These are phyloP conservation scores for Podospora pseudocomata DNA, from an alignment of 495 filamentous ascomycete genomes.

Conservation along the genomic window DNA sequence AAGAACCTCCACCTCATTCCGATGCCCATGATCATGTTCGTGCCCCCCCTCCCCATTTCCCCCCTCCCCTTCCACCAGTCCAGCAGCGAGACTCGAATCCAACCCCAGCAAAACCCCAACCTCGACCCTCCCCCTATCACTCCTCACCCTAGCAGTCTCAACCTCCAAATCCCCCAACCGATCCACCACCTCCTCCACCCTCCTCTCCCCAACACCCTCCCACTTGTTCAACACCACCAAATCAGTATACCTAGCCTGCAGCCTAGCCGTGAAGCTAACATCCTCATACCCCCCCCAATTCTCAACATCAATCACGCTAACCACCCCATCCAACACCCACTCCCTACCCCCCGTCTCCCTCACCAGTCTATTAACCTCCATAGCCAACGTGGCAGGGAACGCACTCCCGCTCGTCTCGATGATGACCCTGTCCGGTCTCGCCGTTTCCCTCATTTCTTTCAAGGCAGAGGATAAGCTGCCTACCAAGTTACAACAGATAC, in stretches of 20 bases:
- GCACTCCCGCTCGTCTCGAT: constrained; percentile 89
- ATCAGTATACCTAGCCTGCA: constrained; percentile 89
- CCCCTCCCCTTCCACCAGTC: constrained; percentile 40
- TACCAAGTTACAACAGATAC: constrained; percentile 97
- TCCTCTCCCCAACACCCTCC: constrained; percentile 67
- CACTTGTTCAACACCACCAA: constrained; percentile 94
- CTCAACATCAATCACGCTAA: constrained; percentile 92
- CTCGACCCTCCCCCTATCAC: constrained; percentile 21
- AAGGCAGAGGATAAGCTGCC: constrained; percentile 83
- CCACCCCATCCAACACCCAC: constrained; percentile 83
- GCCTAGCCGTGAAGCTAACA: constrained; percentile 78
- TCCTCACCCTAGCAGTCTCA: constrained; percentile 1
- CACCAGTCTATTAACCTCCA: constrained; percentile 83
- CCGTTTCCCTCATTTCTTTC: constrained; percentile 57
- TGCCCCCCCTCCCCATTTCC: constrained; percentile 32
- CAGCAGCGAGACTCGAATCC: constrained; percentile 71
- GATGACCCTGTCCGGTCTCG: constrained; percentile 74
- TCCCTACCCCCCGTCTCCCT: constrained; percentile 51
- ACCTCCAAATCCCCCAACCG: constrained; percentile 82
- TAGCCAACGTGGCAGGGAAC: constrained; percentile 85
- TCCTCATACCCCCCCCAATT: constrained; percentile 97
- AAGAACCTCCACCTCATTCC: constrained; percentile 86
- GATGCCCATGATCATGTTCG: constrained; percentile 48
- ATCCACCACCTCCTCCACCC: constrained; percentile 79
- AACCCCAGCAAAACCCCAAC: constrained; percentile 79